Evolutionary conservation across 2,329 filamentous ascomycete species (phyloP), one percentile per base, ranked within the genome.

Genomic region (Claviceps sp.): DNA sequence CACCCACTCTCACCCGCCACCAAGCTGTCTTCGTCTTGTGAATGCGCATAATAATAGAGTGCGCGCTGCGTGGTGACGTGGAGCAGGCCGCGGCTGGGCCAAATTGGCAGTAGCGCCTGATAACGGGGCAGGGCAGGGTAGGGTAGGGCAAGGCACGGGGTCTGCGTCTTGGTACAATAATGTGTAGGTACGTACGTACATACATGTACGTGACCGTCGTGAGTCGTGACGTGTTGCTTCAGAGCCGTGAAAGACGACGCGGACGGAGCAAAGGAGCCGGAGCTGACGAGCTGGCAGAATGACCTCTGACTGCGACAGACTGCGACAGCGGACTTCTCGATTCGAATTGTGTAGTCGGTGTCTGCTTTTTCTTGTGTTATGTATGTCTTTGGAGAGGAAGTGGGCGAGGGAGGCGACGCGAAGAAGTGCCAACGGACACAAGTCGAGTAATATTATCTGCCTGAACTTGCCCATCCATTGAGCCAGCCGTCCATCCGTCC

Each of bases 221-320:
- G 58, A 57, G 20, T 20, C 20, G 58, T 62, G 58, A 57, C 61
- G 59, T 36, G 23, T 34, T 34, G 29, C 29, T 34, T 34, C 29
- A 29, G 60, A 64, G 61, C 57, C 58, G 53, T 54, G 54, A 54
- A 22, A 44, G 42, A 44, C 22, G 16, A 56, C 59, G 55, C 55
- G 57, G 54, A 59, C 52, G 55, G 58, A 56, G 56, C 56, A 61
- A 60, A 57, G 43, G 48, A 54, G 57, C 61, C 61, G 59, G 60
- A 58, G 59, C 58, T 62, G 61, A 59, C 60, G 58, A 65, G 73
- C 75, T 78, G 76, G 67, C 69, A 75, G 71, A 75, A 79, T 69
- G 67, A 74, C 75, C 76, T 66, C 45, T 69, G 71, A 75, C 77
- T 77, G 77, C 77, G 77, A 80, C 77, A 73, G 70, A 75, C 77